Evolutionary conservation across 768 basidiomycete species (phyloP), one percentile per base, ranked within the genome.

Genomic region (Pleurotus cornucopiae): DNA sequence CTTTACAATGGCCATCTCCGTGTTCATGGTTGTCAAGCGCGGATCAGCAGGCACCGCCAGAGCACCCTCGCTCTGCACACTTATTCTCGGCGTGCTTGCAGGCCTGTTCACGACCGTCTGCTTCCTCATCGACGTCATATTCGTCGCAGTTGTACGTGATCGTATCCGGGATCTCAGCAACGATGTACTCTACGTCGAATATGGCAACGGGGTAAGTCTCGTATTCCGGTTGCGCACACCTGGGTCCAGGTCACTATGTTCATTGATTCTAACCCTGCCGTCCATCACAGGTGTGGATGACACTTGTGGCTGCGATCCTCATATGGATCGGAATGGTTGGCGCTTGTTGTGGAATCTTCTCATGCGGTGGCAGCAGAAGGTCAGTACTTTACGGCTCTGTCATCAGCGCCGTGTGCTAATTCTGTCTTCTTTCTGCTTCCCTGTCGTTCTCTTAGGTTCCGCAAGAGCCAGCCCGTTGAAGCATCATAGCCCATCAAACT

Each of bases 51-150:
- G 70, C 46, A 66, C 71, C 38, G 67, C 75, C 18, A 71, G 75
- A 37, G 60, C 71, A 16, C 68, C 71, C 14, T 73, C 76, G 20
- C 49, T 79, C 57, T 43, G 73, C 60, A 74, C 75, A 2, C 61
- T 79, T 48, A 63, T 53, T 51, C 45, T 75, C 43, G 71, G 71
- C 14, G 57, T 72, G 57, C 55, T 79, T 23, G 73, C 81, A 13
- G 71, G 76, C 49, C 46, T 79, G 47, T 62, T 79, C 49, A 72
- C 81, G 26, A 80, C 80, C 18, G 63, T 79, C 58, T 71, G 75
- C 57, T 82, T 84, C 68, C 67, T 82, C 59, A 70, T 84, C 63
- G 81, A 83, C 67, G 68, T 80, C 55, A 74, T 78, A 58, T 66
- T 80, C 57, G 74, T 81, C 62, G 75, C 74, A 14, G 65, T 77